These are phyloP conservation scores for Phytophthora fragariaefolia DNA, from an alignment of 352 stramenopile species.

Conservation along the genomic window DNA sequence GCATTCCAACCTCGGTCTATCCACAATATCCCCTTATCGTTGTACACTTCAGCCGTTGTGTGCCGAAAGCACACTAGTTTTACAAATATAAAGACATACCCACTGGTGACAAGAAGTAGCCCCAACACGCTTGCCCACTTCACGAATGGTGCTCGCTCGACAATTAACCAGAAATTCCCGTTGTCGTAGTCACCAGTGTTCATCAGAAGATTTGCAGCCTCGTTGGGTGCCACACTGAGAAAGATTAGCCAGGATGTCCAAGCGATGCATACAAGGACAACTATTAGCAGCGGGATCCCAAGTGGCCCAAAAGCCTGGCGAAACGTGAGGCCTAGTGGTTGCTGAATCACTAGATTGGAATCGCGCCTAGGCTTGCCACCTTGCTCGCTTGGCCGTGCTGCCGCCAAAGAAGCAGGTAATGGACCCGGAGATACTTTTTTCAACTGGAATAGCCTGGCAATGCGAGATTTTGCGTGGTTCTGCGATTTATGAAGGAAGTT, in stretches of 20 bases:
- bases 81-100: slow-evolving; percentile 11
- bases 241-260: slow-evolving; percentile 40
- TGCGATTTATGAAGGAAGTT: neutral
- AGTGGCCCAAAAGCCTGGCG: slow-evolving; percentile 16
- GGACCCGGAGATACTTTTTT: slow-evolving; percentile 4
- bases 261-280: slow-evolving; percentile 15
- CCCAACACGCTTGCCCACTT: slow-evolving; percentile 14
- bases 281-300: slow-evolving; percentile 11
- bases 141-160: slow-evolving; percentile 6
- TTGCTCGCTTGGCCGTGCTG: slow-evolving; percentile 1
- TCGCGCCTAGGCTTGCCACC: neutral
- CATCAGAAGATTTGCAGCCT: slow-evolving; percentile 41
- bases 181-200: slow-evolving; percentile 37
- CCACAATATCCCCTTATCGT: neutral
- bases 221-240: slow-evolving; percentile 27
- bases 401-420: neutral
- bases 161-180: slow-evolving; percentile 38
- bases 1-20: neutral
- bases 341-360: neutral
- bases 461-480: neutral
- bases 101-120: slow-evolving; percentile 7
- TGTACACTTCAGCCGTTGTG: neutral
- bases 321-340: slow-evolving; percentile 10
- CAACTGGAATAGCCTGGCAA: neutral
- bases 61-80: slow-evolving; percentile 19